These are phyloP conservation scores for Coelastrella sp. DNA, from an alignment of 139 green algal species.

Conservation along the genomic window DNA sequence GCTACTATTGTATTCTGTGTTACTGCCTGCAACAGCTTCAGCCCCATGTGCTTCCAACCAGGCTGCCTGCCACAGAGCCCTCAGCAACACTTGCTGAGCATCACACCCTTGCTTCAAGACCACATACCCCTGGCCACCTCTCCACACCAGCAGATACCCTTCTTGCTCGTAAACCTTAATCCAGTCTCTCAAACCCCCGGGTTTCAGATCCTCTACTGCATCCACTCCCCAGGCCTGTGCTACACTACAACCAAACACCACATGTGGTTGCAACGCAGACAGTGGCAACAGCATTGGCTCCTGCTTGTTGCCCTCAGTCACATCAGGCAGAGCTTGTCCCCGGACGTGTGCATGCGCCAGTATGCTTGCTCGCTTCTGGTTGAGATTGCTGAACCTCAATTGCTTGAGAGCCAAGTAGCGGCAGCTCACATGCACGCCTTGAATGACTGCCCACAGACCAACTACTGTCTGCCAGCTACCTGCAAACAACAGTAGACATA, in stretches of 20 bases:
- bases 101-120: constrained; percentile 62
- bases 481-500: not conserved
- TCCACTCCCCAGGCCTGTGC: constrained; percentile 51
- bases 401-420: constrained; percentile 66
- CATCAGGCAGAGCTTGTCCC: constrained; percentile 43
- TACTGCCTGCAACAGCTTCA: too few relatives aligned
- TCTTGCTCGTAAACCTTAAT: constrained; percentile 60
- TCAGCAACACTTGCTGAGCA: constrained; percentile 57
- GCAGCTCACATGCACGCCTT: constrained; percentile 72
- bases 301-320: constrained; percentile 48
- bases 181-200: constrained; percentile 43
- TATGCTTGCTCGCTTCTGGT: constrained; percentile 70
- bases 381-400: constrained; percentile 75
- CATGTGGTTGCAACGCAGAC: constrained; percentile 35
- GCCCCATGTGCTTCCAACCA: constrained; percentile 72
- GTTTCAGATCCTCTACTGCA: not conserved
- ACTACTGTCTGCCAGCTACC: constrained; percentile 59
- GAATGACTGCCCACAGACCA: constrained; percentile 66
- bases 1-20: not conserved
- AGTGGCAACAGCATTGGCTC: constrained; percentile 60
- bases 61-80: constrained; percentile 74
- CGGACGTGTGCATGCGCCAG: constrained; percentile 53
- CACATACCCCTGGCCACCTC: constrained; percentile 57
- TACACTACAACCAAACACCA: constrained; percentile 55
- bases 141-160: constrained; percentile 74